Evolutionary conservation across 257 asterid genomes (phyloP).

Genomic region (Solanum rostratum): DNA sequence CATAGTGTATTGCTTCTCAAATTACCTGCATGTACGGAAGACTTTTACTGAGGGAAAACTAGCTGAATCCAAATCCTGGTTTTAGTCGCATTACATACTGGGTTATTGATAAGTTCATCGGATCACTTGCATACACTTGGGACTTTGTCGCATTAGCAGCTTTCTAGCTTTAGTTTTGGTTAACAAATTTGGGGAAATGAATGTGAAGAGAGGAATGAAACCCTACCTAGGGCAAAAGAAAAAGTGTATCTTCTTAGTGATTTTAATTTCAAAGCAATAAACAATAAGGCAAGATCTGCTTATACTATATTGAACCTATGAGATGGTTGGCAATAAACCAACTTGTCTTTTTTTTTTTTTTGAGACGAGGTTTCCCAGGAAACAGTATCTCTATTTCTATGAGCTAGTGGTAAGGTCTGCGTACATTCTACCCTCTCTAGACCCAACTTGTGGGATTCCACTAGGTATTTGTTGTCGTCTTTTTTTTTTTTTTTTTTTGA

Average conservation of each 20-base stretch:
- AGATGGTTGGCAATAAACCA: not conserved
- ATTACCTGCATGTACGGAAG: not conserved
- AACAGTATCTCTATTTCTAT: too few species aligned
- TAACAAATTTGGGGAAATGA: not conserved
- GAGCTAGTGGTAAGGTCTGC: too few species aligned
- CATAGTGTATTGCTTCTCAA: not conserved
- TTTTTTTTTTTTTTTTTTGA: too few species aligned
- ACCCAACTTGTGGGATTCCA: too few species aligned
- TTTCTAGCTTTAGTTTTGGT: not conserved
- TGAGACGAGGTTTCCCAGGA: too few species aligned
- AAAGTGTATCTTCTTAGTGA: not conserved
- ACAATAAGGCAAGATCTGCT: not conserved
- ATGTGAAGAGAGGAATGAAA: not conserved
- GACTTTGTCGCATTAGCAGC: not conserved
- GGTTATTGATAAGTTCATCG: not conserved
- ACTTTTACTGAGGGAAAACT: not conserved
- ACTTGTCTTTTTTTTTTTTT: not conserved
- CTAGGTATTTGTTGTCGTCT: too few species aligned
- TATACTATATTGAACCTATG: not conserved
- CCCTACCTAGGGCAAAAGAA: not conserved
- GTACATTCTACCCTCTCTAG: too few species aligned
- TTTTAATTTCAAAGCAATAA: not conserved
- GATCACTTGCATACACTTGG: not conserved
- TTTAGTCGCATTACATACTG: not conserved
- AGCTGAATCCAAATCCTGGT: not conserved